Evolutionary conservation across 805 yeast genomes (phyloP).

Genomic region (Henningerozyma blattae): DNA sequence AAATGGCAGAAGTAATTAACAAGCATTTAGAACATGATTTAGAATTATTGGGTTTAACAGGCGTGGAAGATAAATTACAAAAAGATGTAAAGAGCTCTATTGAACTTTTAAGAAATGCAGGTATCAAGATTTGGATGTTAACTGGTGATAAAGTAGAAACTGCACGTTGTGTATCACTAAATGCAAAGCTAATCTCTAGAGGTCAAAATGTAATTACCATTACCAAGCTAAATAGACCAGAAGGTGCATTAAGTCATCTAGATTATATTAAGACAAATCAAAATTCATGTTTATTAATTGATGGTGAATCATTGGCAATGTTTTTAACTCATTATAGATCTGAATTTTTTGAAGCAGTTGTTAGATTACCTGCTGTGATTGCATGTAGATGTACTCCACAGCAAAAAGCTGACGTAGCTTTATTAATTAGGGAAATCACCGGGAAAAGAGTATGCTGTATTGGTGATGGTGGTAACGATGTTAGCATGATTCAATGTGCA

Average conservation of each 20-base stretch:
- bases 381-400: conserved; percentile 99
- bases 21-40: conserved; percentile 70
- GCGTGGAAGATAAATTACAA: conserved; percentile 94
- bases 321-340: conserved; percentile 49
- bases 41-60: conserved; percentile 85
- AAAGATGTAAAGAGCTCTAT: conserved; percentile 83
- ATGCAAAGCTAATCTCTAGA: conserved; percentile 81
- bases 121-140: conserved; percentile 96
- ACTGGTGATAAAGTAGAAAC: conserved; percentile 99
- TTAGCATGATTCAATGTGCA: conserved; percentile 96
- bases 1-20: conserved; percentile 55
- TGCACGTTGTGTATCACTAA: conserved; percentile 94
- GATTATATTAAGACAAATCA: conserved; percentile 55
- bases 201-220: conserved; percentile 90
- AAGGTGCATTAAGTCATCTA: conserved; percentile 59
- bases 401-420: conserved; percentile 92
- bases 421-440: conserved; percentile 63
- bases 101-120: conserved; percentile 89
- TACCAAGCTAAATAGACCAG: conserved; percentile 49
- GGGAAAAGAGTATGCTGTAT: conserved; percentile 91
- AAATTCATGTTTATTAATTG: conserved; percentile 63
- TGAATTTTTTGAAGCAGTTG: conserved; percentile 73
- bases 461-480: conserved; percentile 99
- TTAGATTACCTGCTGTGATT: conserved; percentile 77
- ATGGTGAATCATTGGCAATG: conserved; percentile 79